Percentiles rank a stretch among this genome's conserved stretches.
phyloP scores from a whole-genome alignment of 164 flowering plant genomes.

The Vitis cinerea region DNA sequence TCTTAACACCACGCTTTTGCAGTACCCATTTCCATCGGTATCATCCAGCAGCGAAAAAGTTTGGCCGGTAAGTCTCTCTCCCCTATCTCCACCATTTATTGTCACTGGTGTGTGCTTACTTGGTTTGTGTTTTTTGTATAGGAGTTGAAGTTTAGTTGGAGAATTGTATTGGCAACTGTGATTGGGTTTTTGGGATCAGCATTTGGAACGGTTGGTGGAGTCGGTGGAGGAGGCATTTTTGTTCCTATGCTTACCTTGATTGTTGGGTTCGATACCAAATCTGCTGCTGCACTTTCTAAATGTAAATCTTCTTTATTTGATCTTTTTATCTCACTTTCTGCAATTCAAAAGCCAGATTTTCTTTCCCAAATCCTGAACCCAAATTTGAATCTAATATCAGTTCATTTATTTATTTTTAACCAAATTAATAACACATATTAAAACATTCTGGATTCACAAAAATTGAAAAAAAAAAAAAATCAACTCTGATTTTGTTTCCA shows the following conservation, averaged over 20 bases:
- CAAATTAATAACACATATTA: no score
- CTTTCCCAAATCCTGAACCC: no score
- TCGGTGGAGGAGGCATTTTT: slow-evolving; percentile 97
- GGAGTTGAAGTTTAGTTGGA: slow-evolving; percentile 82
- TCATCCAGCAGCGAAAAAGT: slow-evolving; percentile 21
- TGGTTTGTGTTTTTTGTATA: slow-evolving; percentile 18
- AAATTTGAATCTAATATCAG: no score
- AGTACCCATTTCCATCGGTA: slow-evolving; percentile 17
- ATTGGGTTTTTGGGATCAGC: slow-evolving; percentile 91
- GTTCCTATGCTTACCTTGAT: slow-evolving; percentile 93
- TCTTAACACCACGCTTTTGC: slow-evolving; percentile 4
- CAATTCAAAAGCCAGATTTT: no score
- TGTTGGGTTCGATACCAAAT: slow-evolving; percentile 91
- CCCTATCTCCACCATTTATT: neutral
- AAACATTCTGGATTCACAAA: no score
- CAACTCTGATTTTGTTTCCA: no score
- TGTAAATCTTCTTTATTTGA: slow-evolving; percentile 35
- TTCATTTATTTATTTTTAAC: no score
- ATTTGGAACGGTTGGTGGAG: slow-evolving; percentile 92
- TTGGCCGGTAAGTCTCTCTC: slow-evolving; percentile 68
- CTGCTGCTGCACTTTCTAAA: slow-evolving; percentile 97
- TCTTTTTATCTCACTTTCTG: neutral
- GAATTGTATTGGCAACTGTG: slow-evolving; percentile 61
- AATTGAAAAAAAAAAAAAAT: no score
- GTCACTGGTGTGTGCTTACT: neutral